Base-by-base conservation (phyloP, 176 grass and related monocot genomes). In the Carex myosuroides region DNA sequence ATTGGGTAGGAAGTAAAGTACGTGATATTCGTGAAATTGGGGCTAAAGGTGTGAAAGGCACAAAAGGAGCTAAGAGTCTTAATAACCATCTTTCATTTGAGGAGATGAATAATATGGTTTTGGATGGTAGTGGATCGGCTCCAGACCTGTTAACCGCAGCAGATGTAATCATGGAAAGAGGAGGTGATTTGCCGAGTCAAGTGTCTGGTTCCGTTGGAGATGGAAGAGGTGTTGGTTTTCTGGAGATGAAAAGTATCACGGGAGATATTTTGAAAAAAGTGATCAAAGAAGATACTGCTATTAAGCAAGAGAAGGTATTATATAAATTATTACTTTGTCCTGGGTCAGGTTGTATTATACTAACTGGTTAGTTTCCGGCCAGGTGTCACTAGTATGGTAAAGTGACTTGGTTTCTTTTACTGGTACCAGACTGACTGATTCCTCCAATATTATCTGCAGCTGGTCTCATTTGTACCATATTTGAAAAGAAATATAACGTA, bases 1-100 rank as follows among this genome's bases (percentile, higher is more conserved):
- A 85, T 86, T 88, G 85, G 85, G 85, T 83, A 89, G 71, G 84
- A 70, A 29, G 54, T 73, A 74, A 70, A 70, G 83, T 44, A 68
- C 66, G 64, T 3, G 86, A 41, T 30, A 78, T 84, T 70, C 83
- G 20, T 85, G 84, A 66, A 13, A 69, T 48, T 48, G 60, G 68
- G 72, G 54, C 57, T 56, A 80, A 80, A 65, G 10, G 46, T 69
- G 60, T 41, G 22, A 60, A 53, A 85, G 55, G 61, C 24, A 66
- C 46, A 67, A 63, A 79, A 64, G 53, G 13, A 29, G 60, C 39
- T 65, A 78, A 85, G 14, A 65, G 8, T 42, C 52, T 20, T n/a
- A 85, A 66, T 35, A 18, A 85, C 50, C 37, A 52, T 64, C 26
- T 66, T 68, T 55, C 44, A 1, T 24, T 56, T 75, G 63, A 76